A percentile compares a stretch with the other conserved stretches of the same genome.
phyloP scores from a whole-genome alignment of 2,329 filamentous ascomycete genomes.

The Fusarium liriodendri region DNA sequence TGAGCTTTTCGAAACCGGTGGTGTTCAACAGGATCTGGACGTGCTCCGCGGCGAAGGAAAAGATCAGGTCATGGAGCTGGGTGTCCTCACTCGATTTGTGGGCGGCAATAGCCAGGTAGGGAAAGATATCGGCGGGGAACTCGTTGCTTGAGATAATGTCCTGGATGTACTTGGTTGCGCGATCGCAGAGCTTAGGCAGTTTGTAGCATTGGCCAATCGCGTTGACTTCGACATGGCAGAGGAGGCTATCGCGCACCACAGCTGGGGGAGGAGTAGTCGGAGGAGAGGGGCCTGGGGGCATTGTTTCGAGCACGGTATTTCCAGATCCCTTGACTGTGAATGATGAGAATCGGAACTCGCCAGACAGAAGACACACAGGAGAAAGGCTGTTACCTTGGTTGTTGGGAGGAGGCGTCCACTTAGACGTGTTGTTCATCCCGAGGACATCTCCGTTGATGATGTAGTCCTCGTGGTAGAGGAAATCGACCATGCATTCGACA shows the following conservation, averaged over 20 bases:
- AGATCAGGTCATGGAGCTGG: background rate
- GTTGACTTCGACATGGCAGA: slow-evolving; percentile 36
- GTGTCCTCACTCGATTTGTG: background rate
- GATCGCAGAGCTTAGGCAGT: slow-evolving; percentile 18
- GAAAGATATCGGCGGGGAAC: background rate
- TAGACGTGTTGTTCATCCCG: background rate
- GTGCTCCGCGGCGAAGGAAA: background rate
- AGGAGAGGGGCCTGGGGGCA: background rate
- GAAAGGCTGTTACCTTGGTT: background rate
- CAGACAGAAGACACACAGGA: too few relatives aligned
- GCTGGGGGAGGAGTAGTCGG: background rate
- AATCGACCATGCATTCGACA: slow-evolving; percentile 35
- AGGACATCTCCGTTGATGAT: background rate
- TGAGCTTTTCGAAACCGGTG: background rate
- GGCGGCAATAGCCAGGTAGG: background rate
- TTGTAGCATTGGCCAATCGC: slow-evolving; percentile 37
- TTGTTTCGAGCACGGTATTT: background rate
- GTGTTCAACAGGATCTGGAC: background rate
- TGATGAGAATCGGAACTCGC: background rate
- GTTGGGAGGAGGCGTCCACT: background rate
- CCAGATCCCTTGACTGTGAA: background rate
- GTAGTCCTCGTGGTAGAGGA: slow-evolving; percentile 37
- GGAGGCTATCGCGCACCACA: background rate
- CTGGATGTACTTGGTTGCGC: slow-evolving; percentile 19
- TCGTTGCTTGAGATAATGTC: background rate